phyloP scores from a whole-genome alignment of 805 yeast species.

The Wickerhamiella cacticola region DNA sequence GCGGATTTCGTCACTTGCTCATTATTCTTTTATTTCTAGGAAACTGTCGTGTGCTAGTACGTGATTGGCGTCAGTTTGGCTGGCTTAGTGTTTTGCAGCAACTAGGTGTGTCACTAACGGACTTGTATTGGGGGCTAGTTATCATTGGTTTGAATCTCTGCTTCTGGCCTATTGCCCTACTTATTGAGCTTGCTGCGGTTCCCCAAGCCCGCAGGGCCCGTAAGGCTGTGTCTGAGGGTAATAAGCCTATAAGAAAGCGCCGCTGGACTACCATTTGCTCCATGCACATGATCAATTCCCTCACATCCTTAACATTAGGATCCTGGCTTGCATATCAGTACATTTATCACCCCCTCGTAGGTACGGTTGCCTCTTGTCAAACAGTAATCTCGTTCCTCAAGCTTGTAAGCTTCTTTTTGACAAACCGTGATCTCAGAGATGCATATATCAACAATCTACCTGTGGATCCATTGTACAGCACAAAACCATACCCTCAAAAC shows the following conservation, averaged over 20 bases:
- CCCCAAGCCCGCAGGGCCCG: constrained; percentile 2
- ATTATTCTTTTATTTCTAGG: constrained; percentile 32
- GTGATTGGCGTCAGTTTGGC: constrained; percentile 32
- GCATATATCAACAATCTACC: constrained; percentile 23
- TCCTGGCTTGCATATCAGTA: constrained; percentile 22
- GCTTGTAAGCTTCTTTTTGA: constrained; percentile 33
- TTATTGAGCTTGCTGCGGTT: constrained; percentile 29
- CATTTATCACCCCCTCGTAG: constrained; percentile 34
- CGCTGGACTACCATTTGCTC: constrained; percentile 27
- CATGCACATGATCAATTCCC: constrained; percentile 28
- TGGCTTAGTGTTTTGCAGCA: constrained; percentile 25
- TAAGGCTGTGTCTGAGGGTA: neutral
- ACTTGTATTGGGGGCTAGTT: constrained; percentile 23
- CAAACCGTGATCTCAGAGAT: constrained; percentile 36
- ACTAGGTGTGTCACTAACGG: constrained; percentile 27
- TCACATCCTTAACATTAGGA: constrained; percentile 14
- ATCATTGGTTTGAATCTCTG: constrained; percentile 27
- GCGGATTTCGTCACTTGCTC: constrained; percentile 33
- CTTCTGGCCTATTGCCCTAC: constrained; percentile 30
- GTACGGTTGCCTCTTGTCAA: constrained; percentile 33
- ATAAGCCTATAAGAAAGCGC: constrained; percentile 18
- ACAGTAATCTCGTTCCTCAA: constrained; percentile 34
- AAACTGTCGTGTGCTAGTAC: constrained; percentile 31
- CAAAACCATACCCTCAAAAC: constrained; percentile 32
- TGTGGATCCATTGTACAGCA: constrained; percentile 29